phyloP scores from a whole-genome alignment of 305 asterid genomes.

The Fraxinus latifolia region DNA sequence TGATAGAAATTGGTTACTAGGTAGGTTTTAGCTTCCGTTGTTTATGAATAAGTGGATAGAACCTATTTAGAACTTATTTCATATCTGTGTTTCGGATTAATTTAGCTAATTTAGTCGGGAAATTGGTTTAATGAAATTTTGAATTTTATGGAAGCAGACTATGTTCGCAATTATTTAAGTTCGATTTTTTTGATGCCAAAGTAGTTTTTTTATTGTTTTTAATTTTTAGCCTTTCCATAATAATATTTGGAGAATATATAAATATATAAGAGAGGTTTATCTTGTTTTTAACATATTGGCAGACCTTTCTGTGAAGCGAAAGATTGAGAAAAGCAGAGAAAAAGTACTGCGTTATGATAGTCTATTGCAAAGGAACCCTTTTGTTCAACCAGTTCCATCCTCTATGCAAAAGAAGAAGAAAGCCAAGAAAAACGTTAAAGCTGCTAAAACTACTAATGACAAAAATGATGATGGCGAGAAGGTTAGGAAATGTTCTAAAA shows the following conservation, averaged over 20 bases:
- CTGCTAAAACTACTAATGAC: slow-evolving; percentile 30
- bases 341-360: slow-evolving; percentile 72
- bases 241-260: slow-evolving; percentile 2
- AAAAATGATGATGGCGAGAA: slow-evolving; percentile 30
- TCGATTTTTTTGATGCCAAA: background rate
- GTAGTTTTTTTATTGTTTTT: background rate
- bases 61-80: background rate
- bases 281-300: slow-evolving; percentile 13
- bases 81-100: background rate
- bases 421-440: slow-evolving; percentile 48
- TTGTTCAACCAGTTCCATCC: slow-evolving; percentile 68
- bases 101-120: background rate
- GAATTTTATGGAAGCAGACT: background rate
- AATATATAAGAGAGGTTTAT: background rate
- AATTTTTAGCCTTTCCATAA: slow-evolving; percentile 2
- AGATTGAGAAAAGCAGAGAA: slow-evolving; percentile 81
- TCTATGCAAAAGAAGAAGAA: slow-evolving; percentile 66
- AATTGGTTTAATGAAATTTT: background rate
- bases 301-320: slow-evolving; percentile 79
- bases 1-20: background rate
- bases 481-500: slow-evolving; percentile 36
- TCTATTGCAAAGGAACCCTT: slow-evolving; percentile 71
- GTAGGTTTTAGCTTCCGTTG: background rate
- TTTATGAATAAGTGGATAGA: background rate
- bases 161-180: background rate